A percentile compares a stretch with the other conserved stretches of the same genome.
Conservation (phyloP, 164 flowering plant genomes). For the Santalum album region DNA sequence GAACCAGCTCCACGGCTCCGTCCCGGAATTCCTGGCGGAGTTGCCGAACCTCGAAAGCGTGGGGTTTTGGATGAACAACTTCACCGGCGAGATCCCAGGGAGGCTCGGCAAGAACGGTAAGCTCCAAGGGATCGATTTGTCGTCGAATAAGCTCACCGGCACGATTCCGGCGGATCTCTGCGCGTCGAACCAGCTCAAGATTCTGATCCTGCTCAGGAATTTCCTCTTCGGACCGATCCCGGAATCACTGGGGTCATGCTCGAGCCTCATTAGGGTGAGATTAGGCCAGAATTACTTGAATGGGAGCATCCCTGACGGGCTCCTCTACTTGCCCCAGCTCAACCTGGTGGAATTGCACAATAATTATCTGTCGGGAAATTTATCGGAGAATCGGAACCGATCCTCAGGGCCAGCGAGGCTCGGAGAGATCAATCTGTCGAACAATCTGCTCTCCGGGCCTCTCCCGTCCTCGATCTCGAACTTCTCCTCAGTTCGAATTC, state of each 20-base stretch:
- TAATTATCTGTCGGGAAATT: conserved; percentile 59
- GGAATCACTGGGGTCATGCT: conserved; percentile 55
- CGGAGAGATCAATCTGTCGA: conserved; percentile 57
- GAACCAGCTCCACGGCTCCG: conserved; percentile 80
- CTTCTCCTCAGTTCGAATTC: conserved; percentile 58
- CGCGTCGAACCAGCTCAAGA: conserved; percentile 42
- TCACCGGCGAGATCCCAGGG: conserved; percentile 74
- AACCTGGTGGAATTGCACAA: conserved; percentile 62
- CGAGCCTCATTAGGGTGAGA: conserved; percentile 64
- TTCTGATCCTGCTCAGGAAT: conserved; percentile 62
- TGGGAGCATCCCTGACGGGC: conserved; percentile 71
- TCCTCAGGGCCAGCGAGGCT: conserved; percentile 33
- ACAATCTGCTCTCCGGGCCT: conserved; percentile 64
- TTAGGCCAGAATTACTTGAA: conserved; percentile 83
- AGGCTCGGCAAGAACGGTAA: conserved; percentile 60
- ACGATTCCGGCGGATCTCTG: conserved; percentile 60
- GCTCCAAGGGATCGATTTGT: conserved; percentile 67
- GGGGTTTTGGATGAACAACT: conserved; percentile 79
- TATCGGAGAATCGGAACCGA: conserved; percentile 42
- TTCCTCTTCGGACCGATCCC: conserved; percentile 89
- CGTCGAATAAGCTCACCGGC: conserved; percentile 94
- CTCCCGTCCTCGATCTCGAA: conserved; percentile 63
- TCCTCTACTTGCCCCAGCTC: conserved; percentile 72
- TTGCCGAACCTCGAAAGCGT: conserved; percentile 52
- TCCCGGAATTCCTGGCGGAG: conserved; percentile 73